phyloP scores from a whole-genome alignment of 345 rosid genomes.

The Acer campestre region DNA sequence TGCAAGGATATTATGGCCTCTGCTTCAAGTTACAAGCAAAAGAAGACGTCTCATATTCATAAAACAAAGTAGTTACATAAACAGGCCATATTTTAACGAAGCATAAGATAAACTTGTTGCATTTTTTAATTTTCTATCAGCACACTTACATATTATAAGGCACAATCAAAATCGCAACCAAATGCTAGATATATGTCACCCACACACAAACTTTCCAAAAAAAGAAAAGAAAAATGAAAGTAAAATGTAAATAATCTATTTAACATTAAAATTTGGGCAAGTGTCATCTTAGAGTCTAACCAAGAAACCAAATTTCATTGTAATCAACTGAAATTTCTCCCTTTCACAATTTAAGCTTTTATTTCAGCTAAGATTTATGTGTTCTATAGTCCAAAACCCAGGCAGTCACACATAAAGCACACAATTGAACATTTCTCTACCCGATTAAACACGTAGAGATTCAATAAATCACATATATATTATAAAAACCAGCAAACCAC shows the following conservation, averaged over 20 bases:
- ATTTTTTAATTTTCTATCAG: background rate
- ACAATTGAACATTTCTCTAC: too few species aligned
- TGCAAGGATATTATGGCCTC: background rate
- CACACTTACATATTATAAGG: background rate
- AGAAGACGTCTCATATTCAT: background rate
- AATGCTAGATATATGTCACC: background rate
- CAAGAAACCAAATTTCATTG: too few species aligned
- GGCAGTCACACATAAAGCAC: too few species aligned
- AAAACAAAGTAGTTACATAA: background rate
- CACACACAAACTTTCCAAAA: background rate
- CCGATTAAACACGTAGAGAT: too few species aligned
- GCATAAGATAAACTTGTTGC: background rate
- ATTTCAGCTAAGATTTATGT: too few species aligned
- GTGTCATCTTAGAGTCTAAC: too few species aligned
- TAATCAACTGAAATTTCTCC: too few species aligned
- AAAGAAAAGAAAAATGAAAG: background rate
- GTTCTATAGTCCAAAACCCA: too few species aligned
- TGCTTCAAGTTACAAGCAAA: conserved; percentile 1
- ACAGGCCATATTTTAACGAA: background rate
- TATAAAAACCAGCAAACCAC: too few species aligned
- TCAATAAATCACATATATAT: too few species aligned
- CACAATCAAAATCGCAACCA: background rate
- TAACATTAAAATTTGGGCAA: too few species aligned
- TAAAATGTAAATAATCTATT: background rate
- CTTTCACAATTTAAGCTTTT: too few species aligned